phyloP scores from a whole-genome alignment of 257 asterid genomes.

The Solanum paucissectum region DNA sequence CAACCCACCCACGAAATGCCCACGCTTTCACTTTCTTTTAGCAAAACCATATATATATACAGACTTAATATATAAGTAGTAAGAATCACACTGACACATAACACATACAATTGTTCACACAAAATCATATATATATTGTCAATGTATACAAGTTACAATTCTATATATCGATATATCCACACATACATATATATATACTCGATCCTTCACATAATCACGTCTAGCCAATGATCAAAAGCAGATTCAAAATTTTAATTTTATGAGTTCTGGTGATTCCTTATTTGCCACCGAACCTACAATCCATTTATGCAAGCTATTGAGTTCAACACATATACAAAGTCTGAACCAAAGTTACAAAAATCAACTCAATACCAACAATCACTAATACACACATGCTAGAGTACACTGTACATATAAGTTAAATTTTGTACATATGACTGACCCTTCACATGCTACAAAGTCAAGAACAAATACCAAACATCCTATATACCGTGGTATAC shows the following conservation, averaged over 20 bases:
- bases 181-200: neutral
- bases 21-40: slow-evolving; percentile 26
- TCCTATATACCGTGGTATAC: slow-evolving; percentile 35
- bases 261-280: neutral
- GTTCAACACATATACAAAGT: neutral
- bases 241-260: neutral
- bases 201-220: neutral
- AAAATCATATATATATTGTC: neutral
- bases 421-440: slow-evolving; percentile 16
- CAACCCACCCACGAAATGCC: slow-evolving; percentile 36
- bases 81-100: neutral
- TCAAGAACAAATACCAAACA: slow-evolving; percentile 23
- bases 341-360: neutral
- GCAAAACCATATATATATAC: neutral
- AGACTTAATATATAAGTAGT: slow-evolving; percentile 3
- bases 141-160: neutral
- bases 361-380: neutral
- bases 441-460: slow-evolving; percentile 7
- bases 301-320: neutral
- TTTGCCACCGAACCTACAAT: neutral
- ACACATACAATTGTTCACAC: neutral
- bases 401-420: neutral
- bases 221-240: neutral
- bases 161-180: neutral
- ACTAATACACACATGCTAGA: neutral